Percentiles rank a stretch among this genome's conserved stretches.
Conservation (phyloP, 257 asterid species). For the Petrea volubilis region DNA sequence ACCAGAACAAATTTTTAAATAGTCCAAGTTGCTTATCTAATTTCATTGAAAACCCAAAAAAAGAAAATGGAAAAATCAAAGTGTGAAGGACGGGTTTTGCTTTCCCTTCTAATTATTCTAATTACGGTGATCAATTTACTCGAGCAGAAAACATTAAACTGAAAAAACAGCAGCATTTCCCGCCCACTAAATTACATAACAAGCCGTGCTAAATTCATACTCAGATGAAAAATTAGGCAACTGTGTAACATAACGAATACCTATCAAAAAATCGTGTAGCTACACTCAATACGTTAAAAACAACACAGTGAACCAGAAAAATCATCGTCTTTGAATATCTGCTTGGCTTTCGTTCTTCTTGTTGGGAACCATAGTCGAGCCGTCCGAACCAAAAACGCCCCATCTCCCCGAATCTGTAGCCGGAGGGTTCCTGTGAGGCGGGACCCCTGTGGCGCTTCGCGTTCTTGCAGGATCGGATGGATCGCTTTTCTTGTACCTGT, state of each 20-base stretch:
- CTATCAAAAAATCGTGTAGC: slow-evolving; percentile 14
- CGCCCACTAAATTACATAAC: slow-evolving; percentile 8
- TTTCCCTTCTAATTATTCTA: background rate
- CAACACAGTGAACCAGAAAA: background rate
- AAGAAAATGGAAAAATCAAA: background rate
- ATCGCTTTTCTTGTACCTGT: slow-evolving; percentile 57
- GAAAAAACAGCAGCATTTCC: background rate
- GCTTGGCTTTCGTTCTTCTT: slow-evolving; percentile 30
- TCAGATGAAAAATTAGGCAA: background rate
- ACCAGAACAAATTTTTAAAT: too few relatives aligned
- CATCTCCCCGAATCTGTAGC: too few relatives aligned
- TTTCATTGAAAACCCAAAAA: too few relatives aligned
- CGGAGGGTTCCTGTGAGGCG: slow-evolving; percentile 30
- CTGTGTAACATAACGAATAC: slow-evolving; percentile 10
- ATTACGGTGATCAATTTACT: background rate
- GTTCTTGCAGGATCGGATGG: slow-evolving; percentile 36
- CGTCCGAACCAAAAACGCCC: slow-evolving; percentile 29
- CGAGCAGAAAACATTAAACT: background rate
- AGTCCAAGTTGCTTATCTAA: too few relatives aligned
- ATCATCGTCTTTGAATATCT: slow-evolving; percentile 32
- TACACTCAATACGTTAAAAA: background rate
- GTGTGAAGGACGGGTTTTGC: background rate
- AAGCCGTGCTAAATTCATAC: background rate
- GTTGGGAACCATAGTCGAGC: slow-evolving; percentile 21
- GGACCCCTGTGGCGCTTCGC: slow-evolving; percentile 29